A percentile compares a stretch with the other conserved stretches of the same genome.
These are phyloP conservation scores for Trichophyton verrucosum DNA, from an alignment of 2,329 filamentous ascomycete species.

Conservation along the genomic window DNA sequence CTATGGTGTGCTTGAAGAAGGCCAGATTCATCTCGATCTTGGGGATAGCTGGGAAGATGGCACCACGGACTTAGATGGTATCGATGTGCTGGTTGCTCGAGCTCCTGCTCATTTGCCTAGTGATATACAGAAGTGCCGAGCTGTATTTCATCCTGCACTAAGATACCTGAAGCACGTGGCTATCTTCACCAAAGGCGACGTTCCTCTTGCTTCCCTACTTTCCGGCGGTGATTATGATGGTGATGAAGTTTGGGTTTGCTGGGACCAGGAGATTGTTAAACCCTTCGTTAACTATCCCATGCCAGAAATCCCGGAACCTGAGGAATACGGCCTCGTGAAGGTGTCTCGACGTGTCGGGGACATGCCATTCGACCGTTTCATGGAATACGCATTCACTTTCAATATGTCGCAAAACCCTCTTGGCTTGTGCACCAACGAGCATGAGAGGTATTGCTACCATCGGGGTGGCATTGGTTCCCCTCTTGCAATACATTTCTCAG, in stretches of 20 bases:
- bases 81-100: conserved; percentile 44
- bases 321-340: conserved; percentile 38
- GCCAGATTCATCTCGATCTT: conserved; percentile 46
- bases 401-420: conserved; percentile 37
- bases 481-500: conserved; percentile 27
- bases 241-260: conserved; percentile 49
- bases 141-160: conserved; percentile 40
- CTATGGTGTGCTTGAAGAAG: conserved; percentile 37
- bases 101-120: conserved; percentile 46
- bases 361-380: conserved; percentile 26
- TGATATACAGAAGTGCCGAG: conserved; percentile 45
- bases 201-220: conserved; percentile 45
- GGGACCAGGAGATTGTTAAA: conserved; percentile 42
- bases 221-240: conserved; percentile 56
- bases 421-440: conserved; percentile 40
- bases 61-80: conserved; percentile 33
- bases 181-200: conserved; percentile 42
- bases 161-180: conserved; percentile 45
- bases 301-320: conserved; percentile 21
- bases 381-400: conserved; percentile 37
- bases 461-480: conserved; percentile 31
- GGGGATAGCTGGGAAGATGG: conserved; percentile 34
- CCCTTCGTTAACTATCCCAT: conserved; percentile 43
- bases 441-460: conserved; percentile 42
- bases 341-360: conserved; percentile 35